Percentiles rank a stretch among this genome's conserved stretches.
Evolutionary conservation across 2,329 filamentous ascomycete species (phyloP).

Genomic region (Diaporthe sp.): DNA sequence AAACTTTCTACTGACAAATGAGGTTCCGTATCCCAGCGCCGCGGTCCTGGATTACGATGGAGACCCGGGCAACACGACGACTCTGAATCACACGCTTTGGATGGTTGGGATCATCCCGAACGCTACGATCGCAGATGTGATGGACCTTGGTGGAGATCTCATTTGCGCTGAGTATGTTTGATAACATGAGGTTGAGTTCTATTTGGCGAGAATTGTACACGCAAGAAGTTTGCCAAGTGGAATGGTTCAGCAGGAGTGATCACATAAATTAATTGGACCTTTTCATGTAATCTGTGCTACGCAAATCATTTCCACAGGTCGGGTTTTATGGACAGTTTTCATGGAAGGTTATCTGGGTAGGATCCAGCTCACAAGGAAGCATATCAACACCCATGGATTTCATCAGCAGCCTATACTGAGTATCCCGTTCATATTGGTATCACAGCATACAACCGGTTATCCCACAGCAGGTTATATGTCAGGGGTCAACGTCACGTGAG

Average conservation of each 20-base stretch:
- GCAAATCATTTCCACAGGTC: background rate
- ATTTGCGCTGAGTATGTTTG: conserved; percentile 34
- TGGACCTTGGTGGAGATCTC: conserved; percentile 26
- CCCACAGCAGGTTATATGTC: too few relatives aligned
- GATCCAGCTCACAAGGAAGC: too few relatives aligned
- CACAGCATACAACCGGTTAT: too few relatives aligned
- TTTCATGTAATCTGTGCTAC: background rate
- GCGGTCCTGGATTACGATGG: conserved; percentile 9
- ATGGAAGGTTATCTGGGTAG: too few relatives aligned
- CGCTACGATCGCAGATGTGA: conserved; percentile 26
- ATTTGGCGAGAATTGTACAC: background rate
- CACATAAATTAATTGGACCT: background rate
- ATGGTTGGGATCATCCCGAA: conserved; percentile 29
- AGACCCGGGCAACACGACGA: conserved; percentile 11
- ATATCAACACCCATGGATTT: too few relatives aligned
- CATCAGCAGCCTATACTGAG: too few relatives aligned
- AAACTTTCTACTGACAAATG: background rate
- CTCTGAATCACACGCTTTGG: conserved; percentile 34
- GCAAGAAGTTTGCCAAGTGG: background rate
- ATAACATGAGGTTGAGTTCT: background rate
- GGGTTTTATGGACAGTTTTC: too few relatives aligned
- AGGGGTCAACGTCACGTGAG: too few relatives aligned
- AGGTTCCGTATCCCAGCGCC: background rate
- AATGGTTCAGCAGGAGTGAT: background rate
- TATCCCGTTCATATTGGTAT: too few relatives aligned